These are phyloP conservation scores for Chaetomium fimeti DNA, from an alignment of 495 filamentous ascomycete genomes.

Conservation along the genomic window DNA sequence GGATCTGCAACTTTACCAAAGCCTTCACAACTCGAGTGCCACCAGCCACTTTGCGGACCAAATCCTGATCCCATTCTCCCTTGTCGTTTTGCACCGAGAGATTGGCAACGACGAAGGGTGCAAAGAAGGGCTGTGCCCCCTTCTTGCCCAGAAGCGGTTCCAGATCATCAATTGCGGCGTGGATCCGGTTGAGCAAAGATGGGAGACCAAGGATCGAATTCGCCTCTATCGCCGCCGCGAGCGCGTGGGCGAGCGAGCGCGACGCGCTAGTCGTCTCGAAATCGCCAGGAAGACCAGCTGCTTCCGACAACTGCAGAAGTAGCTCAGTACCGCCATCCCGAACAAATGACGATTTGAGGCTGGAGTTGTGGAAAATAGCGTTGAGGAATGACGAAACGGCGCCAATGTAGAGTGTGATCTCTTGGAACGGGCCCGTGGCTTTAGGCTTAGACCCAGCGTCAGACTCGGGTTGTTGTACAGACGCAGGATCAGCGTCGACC, in stretches of 20 bases:
- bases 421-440: slow-evolving; percentile 12
- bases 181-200: slow-evolving; percentile 70
- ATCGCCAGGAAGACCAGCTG: slow-evolving; percentile 72
- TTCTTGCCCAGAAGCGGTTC: slow-evolving; percentile 58
- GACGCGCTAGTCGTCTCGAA: slow-evolving; percentile 66
- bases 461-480: slow-evolving; percentile 10
- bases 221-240: slow-evolving; percentile 76
- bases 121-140: slow-evolving; percentile 54
- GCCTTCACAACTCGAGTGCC: slow-evolving; percentile 77
- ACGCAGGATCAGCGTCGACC: slow-evolving; percentile 45
- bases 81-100: slow-evolving; percentile 29
- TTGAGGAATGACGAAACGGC: slow-evolving; percentile 72
- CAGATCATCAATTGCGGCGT: slow-evolving; percentile 64
- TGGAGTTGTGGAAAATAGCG: slow-evolving; percentile 72
- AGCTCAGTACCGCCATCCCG: slow-evolving; percentile 76
- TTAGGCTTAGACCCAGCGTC: slow-evolving; percentile 9
- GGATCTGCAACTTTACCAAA: slow-evolving; percentile 68
- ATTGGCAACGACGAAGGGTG: slow-evolving; percentile 49
- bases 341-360: slow-evolving; percentile 72
- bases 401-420: slow-evolving; percentile 65
- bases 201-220: slow-evolving; percentile 80
- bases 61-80: slow-evolving; percentile 35
- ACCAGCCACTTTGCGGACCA: slow-evolving; percentile 45
- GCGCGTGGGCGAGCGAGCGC: slow-evolving; percentile 65
- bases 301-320: slow-evolving; percentile 77